Base-by-base conservation (phyloP, 495 filamentous ascomycete genomes). In the Hypoxylon crocopeplum region DNA sequence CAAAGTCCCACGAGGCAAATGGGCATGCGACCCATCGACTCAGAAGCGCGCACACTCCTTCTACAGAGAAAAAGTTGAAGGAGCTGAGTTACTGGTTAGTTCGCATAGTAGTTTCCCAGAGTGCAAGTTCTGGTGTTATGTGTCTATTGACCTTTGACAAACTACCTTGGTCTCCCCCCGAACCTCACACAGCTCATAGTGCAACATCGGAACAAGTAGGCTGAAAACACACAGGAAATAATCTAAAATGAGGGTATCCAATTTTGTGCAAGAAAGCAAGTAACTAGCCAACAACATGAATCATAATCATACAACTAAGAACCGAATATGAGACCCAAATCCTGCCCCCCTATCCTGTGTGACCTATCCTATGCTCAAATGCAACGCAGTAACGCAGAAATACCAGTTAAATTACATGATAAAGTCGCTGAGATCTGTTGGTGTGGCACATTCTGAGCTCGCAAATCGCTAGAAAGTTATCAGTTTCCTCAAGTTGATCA, bases 241-340 rank as follows among this genome's bases (percentile, higher is more conserved):
- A 48, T 38, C 11, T 30, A 12, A 54, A 59, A 32, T 51, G 38
- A 44, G 52, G 51, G 58, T 62, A 56, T 62, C 58, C 2, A 30
- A 39, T 38, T 62, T 51, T 45, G 20, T 27, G 21, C 13, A 1
- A 21, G 42, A 41, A 44, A 19, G 21, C 22, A 21, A 32, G 5
- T 7, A 61, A 30, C 19, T 27, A 27, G 8, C 24, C 24, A 27
- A 27, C 4, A n/a, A n/a, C n/a, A n/a, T n/a, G n/a, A n/a, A n/a
- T n/a, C n/a, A n/a, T n/a, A 52, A 36, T 46, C 24, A 30, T 49
- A 37, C 21, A 24, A 37, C 13, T 6, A 29, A 21, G 16, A 50
- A 62, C 21, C 11, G 3, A 40, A 47, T 7, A 39, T 30, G 27
- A 32, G 22, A 57, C 19, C 52, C 29, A 5, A 10, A 47, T 30